phyloP scores from a whole-genome alignment of 2,329 filamentous ascomycete genomes.

The Lecanicillium sp. region DNA sequence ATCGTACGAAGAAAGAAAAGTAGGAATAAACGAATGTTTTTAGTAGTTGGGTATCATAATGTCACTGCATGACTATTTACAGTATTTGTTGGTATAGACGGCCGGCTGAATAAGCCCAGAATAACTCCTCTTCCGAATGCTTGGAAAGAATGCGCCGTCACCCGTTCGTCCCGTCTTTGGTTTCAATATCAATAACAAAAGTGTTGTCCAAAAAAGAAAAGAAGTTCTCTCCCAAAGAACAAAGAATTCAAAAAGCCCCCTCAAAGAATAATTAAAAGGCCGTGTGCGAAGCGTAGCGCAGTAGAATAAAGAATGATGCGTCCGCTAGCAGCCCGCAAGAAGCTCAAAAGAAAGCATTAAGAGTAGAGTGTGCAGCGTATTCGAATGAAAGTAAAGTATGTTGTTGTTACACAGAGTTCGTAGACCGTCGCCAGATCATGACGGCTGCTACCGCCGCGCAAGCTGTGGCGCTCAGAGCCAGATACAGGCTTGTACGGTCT shows the following conservation, averaged over 20 bases:
- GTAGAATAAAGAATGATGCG: not conserved
- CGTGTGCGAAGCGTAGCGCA: not conserved
- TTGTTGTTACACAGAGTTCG: conserved; percentile 30
- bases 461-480: conserved; percentile 68
- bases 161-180: too few relatives aligned
- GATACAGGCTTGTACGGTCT: conserved; percentile 77
- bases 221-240: not conserved
- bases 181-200: not conserved
- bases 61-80: conserved; percentile 8
- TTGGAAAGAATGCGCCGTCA: not conserved
- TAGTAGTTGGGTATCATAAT: conserved; percentile 13
- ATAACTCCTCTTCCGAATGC: not conserved
- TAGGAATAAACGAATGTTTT: conserved; percentile 6
- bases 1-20: too few relatives aligned
- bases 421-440: conserved; percentile 56
- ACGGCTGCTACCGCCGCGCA: conserved; percentile 55
- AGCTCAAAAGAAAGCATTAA: not conserved
- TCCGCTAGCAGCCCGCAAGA: not conserved
- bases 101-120: not conserved
- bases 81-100: not conserved
- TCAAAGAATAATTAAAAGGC: not conserved
- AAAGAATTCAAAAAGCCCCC: conserved; percentile 2
- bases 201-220: not conserved
- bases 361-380: conserved; percentile 4
- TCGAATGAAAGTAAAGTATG: not conserved